Evolutionary conservation across 768 basidiomycete species (phyloP).

Genomic region (Cyclocybe cylindracea): DNA sequence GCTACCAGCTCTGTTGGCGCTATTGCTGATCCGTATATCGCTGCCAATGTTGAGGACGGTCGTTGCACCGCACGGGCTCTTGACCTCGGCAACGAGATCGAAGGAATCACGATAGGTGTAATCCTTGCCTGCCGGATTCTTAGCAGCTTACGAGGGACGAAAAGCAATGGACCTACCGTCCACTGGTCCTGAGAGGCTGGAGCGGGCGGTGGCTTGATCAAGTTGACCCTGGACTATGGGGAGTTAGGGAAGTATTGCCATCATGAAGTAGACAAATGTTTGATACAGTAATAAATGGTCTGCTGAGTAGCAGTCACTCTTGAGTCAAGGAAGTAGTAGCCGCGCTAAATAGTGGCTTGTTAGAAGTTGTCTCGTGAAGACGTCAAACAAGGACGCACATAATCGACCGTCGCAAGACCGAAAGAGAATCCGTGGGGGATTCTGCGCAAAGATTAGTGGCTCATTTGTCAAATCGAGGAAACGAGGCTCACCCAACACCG

Average conservation of each 20-base stretch:
- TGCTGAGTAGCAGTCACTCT: constrained; percentile 24
- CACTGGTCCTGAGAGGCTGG: constrained; percentile 20
- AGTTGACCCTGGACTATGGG: constrained; percentile 23
- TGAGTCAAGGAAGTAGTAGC: constrained; percentile 25
- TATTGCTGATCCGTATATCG: constrained; percentile 21
- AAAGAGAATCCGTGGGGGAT: constrained; percentile 24
- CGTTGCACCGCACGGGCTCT: constrained; percentile 20
- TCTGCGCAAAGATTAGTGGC: neutral
- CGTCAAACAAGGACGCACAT: constrained; percentile 9
- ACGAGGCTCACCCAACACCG: constrained; percentile 17
- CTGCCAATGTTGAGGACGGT: constrained; percentile 23
- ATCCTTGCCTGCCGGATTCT: constrained; percentile 10
- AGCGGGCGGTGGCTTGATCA: constrained; percentile 25
- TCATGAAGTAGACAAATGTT: neutral
- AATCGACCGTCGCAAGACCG: constrained; percentile 23
- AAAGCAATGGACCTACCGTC: constrained; percentile 4
- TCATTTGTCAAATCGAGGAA: neutral
- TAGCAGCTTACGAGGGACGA: neutral
- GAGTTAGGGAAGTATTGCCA: neutral
- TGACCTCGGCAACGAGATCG: constrained; percentile 24
- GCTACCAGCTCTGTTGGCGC: constrained; percentile 19
- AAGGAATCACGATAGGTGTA: constrained; percentile 26
- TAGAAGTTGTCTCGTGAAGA: neutral
- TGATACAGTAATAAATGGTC: constrained; percentile 26
- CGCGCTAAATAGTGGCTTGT: constrained; percentile 12